Evolutionary conservation across 2,329 filamentous ascomycete species (phyloP), one percentile per base, ranked within the genome.

Genomic region (Blumeria hordei): DNA sequence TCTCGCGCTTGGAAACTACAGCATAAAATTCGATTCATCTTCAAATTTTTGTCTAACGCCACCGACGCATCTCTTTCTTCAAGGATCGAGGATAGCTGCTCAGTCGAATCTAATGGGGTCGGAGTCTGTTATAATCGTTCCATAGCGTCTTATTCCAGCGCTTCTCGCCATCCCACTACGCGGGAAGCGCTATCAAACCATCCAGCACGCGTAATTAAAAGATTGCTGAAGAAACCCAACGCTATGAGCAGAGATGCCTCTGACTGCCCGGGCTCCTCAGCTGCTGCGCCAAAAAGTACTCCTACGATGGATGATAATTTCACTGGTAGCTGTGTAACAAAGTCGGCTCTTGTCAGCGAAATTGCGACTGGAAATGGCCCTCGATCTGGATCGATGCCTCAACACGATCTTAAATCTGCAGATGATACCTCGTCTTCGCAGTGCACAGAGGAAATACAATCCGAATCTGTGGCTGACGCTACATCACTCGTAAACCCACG

Each of bases 401-500:
- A 43, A 34, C 58, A 59, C 49, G 54, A 59, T 12, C 55, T 32
- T 35, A 60, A 57, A 50, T 28, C 36, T 39, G 35, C 56, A 12
- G 58, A 60, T 53, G 34, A 54, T 11, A 60, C 56, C 55, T 43
- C 55, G 21, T 14, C 55, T 37, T 53, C 57, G 44, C 34, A 57
- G 55, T 59, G 54, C 51, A 55, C 57, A 55, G 61, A 54, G 49
- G 67, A 62, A 43, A 68, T 70, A 16, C 69, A 71, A 57, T 66
- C 71, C 58, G 72, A 74, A 70, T 71, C 68, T 55, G 72, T 72
- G 60, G 70, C 74, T 57, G 69, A 69, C 56, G 67, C 69, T 33
- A 65, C 69, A 33, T 70, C 68, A 57, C 71, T 72, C 55, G 72
- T 72, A 59, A 64, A 68, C 57, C 65, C 69, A 51, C 64, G 69